A percentile compares a stretch with the other conserved stretches of the same genome.
Evolutionary conservation across 495 filamentous ascomycete genomes (phyloP).

Genomic region (Podospora comata): DNA sequence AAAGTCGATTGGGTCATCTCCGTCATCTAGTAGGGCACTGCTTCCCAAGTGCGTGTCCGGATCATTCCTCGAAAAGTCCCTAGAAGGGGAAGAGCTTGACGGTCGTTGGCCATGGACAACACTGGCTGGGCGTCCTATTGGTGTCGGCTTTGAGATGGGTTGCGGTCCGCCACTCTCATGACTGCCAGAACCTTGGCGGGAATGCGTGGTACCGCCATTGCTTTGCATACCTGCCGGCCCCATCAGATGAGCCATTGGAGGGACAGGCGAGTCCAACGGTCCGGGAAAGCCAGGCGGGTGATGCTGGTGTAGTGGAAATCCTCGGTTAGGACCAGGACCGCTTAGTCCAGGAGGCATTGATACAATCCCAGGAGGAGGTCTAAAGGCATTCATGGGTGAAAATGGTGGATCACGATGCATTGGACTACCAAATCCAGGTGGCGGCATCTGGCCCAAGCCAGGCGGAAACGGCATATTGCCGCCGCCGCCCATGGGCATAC

Average conservation of each 20-base stretch:
- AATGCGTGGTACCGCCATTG: slow-evolving; percentile 37
- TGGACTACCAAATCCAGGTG: slow-evolving; percentile 44
- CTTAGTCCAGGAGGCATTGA: slow-evolving; percentile 56
- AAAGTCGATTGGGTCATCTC: slow-evolving; percentile 47
- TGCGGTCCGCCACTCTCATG: slow-evolving; percentile 50
- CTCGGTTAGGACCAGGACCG: slow-evolving; percentile 59
- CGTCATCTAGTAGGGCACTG: slow-evolving; percentile 86
- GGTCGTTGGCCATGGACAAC: slow-evolving; percentile 47
- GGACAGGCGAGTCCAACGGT: slow-evolving; percentile 44
- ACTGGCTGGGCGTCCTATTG: slow-evolving; percentile 85
- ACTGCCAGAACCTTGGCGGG: slow-evolving; percentile 45
- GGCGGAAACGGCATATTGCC: slow-evolving; percentile 34
- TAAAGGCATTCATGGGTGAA: slow-evolving; percentile 46
- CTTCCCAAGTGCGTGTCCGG: slow-evolving; percentile 86
- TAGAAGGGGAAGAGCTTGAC: slow-evolving; percentile 43
- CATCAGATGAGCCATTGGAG: slow-evolving; percentile 32
- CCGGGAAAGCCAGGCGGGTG: slow-evolving; percentile 55
- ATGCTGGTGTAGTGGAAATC: slow-evolving; percentile 54
- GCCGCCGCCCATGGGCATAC: slow-evolving; percentile 32
- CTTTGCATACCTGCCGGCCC: slow-evolving; percentile 30
- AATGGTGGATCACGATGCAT: slow-evolving; percentile 27
- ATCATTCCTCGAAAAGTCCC: slow-evolving; percentile 46
- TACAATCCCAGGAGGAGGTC: slow-evolving; percentile 47
- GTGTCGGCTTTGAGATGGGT: slow-evolving; percentile 74
- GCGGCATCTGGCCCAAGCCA: slow-evolving; percentile 33